Percentiles rank a stretch among this genome's conserved stretches.
These are phyloP conservation scores for Hysterium pulicare DNA, from an alignment of 2,329 filamentous ascomycete species.

Conservation along the genomic window DNA sequence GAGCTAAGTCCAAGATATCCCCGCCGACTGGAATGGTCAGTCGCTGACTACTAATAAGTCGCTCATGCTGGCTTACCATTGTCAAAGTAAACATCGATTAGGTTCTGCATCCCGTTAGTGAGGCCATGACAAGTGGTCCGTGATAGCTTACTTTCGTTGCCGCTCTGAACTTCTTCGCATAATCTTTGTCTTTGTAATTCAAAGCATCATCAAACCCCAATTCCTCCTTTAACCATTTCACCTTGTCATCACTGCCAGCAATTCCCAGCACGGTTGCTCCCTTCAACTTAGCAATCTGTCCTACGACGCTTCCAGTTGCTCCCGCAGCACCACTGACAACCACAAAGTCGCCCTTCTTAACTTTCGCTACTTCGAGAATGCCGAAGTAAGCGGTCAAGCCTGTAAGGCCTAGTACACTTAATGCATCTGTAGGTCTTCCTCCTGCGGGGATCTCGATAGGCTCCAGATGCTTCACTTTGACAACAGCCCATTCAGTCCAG, in stretches of 20 bases:
- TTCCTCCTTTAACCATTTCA: slow-evolving; percentile 52
- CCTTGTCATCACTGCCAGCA: slow-evolving; percentile 53
- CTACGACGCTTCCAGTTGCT: slow-evolving; percentile 71
- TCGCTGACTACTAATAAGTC: neutral
- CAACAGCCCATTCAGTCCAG: slow-evolving; percentile 65
- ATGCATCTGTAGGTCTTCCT: slow-evolving; percentile 55
- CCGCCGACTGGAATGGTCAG: slow-evolving; percentile 42
- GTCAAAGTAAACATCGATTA: slow-evolving; percentile 53
- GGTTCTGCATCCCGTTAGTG: slow-evolving; percentile 17
- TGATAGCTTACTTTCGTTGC: slow-evolving; percentile 40
- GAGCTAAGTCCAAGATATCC: slow-evolving; percentile 46
- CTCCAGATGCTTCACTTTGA: slow-evolving; percentile 51
- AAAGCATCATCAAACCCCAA: slow-evolving; percentile 54
- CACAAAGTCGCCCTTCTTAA: slow-evolving; percentile 68
- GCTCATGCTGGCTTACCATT: slow-evolving; percentile 30
- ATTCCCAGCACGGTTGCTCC: slow-evolving; percentile 53
- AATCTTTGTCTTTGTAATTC: slow-evolving; percentile 54
- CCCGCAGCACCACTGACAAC: slow-evolving; percentile 76
- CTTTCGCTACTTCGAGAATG: slow-evolving; percentile 64
- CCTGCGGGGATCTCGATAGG: slow-evolving; percentile 44
- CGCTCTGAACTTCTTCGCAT: slow-evolving; percentile 46
- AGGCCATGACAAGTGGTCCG: neutral
- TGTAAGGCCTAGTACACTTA: slow-evolving; percentile 56
- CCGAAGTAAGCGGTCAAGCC: slow-evolving; percentile 76
- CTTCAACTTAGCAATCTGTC: slow-evolving; percentile 74